Evolutionary conservation across 345 rosid species (phyloP).

Genomic region (Populus deltoides): DNA sequence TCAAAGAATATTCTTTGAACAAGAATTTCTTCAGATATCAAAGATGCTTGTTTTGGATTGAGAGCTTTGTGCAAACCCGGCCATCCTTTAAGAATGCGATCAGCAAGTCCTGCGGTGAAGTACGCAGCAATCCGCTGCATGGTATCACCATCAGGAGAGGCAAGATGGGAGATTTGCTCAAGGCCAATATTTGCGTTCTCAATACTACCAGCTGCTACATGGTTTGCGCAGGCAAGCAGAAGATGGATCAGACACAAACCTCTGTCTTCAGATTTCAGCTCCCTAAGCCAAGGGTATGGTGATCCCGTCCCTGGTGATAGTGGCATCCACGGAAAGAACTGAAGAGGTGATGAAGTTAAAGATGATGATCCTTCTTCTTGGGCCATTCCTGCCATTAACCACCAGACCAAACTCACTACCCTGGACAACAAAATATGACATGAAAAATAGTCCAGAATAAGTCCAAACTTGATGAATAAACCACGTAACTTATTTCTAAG

Average conservation of each 20-base stretch:
- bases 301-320: constrained; percentile 61
- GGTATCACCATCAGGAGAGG: constrained; percentile 68
- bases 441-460: constrained; percentile 7
- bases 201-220: constrained; percentile 56
- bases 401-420: constrained; percentile 2
- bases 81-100: constrained; percentile 63
- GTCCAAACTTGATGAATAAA: not conserved
- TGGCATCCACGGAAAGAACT: constrained; percentile 54
- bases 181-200: constrained; percentile 61
- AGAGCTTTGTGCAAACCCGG: constrained; percentile 70
- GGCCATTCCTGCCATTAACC: constrained; percentile 44
- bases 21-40: constrained; percentile 41
- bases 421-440: not conserved
- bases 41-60: constrained; percentile 50
- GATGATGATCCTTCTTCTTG: constrained; percentile 58
- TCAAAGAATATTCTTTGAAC: constrained; percentile 67
- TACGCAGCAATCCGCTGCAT: constrained; percentile 74
- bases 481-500: not conserved
- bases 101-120: constrained; percentile 69
- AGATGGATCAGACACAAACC: constrained; percentile 61
- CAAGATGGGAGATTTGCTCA: constrained; percentile 62
- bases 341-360: constrained; percentile 50
- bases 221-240: constrained; percentile 55
- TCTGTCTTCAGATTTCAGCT: constrained; percentile 60
- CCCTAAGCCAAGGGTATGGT: constrained; percentile 55